Conservation (phyloP, 176 grass and related monocot genomes). For the Juncus inflexus region DNA sequence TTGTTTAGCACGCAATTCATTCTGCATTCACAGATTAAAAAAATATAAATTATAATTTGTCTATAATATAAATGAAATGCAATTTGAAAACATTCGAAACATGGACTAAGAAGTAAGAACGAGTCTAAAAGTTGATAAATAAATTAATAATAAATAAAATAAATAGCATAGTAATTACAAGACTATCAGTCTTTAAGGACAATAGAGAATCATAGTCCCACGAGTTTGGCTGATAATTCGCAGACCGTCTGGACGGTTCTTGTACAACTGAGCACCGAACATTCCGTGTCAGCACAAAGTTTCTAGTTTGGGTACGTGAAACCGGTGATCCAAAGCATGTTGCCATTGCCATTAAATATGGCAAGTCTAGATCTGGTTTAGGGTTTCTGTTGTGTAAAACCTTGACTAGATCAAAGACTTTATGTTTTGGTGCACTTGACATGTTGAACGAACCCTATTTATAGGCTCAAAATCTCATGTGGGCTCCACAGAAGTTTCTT, state of each 20-base stretch:
- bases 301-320: not conserved
- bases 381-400: not conserved
- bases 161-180: not conserved
- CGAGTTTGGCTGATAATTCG: constrained; percentile 33
- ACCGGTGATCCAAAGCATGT: constrained; percentile 9
- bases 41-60: too few species aligned
- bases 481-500: too few species aligned
- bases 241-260: constrained; percentile 25
- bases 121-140: too few species aligned
- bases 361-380: not conserved
- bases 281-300: not conserved
- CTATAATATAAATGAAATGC: too few species aligned
- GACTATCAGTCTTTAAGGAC: not conserved
- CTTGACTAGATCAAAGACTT: not conserved
- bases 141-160: not conserved
- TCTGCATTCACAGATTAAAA: not conserved
- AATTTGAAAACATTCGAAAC: too few species aligned
- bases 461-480: not conserved
- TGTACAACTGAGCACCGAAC: constrained; percentile 5
- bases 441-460: constrained; percentile 4
- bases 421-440: constrained; percentile 1
- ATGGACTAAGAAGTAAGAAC: too few species aligned
- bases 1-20: not conserved
- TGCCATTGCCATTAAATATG: constrained; percentile 15
- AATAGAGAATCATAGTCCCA: constrained; percentile 32